Base-by-base conservation (phyloP, 2,329 filamentous ascomycete species). In the Xylaria sp. region DNA sequence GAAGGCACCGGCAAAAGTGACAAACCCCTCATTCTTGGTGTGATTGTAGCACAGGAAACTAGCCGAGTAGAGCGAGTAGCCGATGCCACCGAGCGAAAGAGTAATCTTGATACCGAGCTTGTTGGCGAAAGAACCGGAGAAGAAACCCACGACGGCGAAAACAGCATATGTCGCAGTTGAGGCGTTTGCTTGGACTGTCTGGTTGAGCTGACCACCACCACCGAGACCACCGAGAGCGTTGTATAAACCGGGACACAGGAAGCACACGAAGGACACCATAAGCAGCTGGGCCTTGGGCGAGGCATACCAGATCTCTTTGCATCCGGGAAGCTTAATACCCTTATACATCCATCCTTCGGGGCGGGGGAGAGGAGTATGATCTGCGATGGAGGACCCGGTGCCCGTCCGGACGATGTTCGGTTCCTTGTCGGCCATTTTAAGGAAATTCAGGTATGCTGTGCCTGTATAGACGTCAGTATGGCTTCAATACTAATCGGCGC, bases 111-210 rank as follows among this genome's bases (percentile, higher is more conserved):
- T 87, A 65, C 92, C 93, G 63, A 94, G 84, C 71, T 87, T 88
- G 82, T 96, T 96, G 81, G 91, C 90, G 76, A 94, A 87, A 61
- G 91, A 94, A 65, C 91, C 91, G 73, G 92, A 91, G 77, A 92
- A 87, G 81, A 93, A 88, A 71, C 88, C 91, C 46, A 89, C 84
- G 59, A 89, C 83, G 53, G 88, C 82, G 66, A 86, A 86, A 42
- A 84, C 83, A 10, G 80, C 82, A 75, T 86, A 85, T 10, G 86
- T 80, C 6, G 84, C 84, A 11, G 80, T 82, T 64, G 76, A 77
- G 75, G 91, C 88, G 74, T 90, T 86, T 78, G 91, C 90, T 84
- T 81, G 78, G 59, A 82, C 89, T 28, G 82, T 85, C 9, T 81
- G 71, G 75, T 89, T 82, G 70, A 88, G 77, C 74, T 87, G 86